Evolutionary conservation across 2,329 filamentous ascomycete species (phyloP).

Genomic region (Aspergillus fischeri): DNA sequence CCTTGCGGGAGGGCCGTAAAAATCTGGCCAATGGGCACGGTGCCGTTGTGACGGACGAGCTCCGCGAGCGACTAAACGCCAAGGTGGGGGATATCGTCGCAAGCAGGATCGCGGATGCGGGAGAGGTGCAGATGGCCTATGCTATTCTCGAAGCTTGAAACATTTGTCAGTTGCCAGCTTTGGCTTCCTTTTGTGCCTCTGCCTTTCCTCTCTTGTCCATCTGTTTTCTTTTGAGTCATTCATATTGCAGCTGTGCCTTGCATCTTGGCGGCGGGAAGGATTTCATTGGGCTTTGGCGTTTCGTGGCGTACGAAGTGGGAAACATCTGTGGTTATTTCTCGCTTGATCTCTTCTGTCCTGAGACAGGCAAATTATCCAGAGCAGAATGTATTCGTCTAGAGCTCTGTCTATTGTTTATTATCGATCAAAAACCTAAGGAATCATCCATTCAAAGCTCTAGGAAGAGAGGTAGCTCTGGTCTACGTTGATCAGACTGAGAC

Average conservation of each 20-base stretch:
- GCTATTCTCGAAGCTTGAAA: constrained; percentile 31
- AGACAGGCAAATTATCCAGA: not conserved
- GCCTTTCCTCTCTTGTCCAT: not conserved
- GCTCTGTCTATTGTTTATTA: not conserved
- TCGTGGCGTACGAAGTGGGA: not conserved
- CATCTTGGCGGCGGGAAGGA: not conserved
- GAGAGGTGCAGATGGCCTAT: constrained; percentile 38
- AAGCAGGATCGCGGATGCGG: constrained; percentile 37
- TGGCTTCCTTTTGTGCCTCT: constrained; percentile 1
- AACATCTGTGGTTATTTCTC: constrained; percentile 7
- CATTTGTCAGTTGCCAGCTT: not conserved
- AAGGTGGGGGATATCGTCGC: constrained; percentile 43
- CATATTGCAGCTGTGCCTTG: not conserved
- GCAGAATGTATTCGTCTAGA: not conserved
- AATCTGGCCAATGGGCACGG: constrained; percentile 39
- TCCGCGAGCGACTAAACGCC: constrained; percentile 33
- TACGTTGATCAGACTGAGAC: too few species aligned
- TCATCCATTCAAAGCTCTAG: not conserved
- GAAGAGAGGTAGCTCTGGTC: too few species aligned
- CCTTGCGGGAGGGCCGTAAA: constrained; percentile 47
- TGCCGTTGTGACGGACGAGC: constrained; percentile 33
- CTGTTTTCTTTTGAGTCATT: not conserved
- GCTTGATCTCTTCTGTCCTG: not conserved
- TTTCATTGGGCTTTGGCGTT: constrained; percentile 7
- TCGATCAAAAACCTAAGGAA: constrained; percentile 10